Percentiles rank a stretch among this genome's conserved stretches.
Evolutionary conservation across 2,329 filamentous ascomycete species (phyloP).

Genomic region (Pseudopyrenochaeta lycopersici): DNA sequence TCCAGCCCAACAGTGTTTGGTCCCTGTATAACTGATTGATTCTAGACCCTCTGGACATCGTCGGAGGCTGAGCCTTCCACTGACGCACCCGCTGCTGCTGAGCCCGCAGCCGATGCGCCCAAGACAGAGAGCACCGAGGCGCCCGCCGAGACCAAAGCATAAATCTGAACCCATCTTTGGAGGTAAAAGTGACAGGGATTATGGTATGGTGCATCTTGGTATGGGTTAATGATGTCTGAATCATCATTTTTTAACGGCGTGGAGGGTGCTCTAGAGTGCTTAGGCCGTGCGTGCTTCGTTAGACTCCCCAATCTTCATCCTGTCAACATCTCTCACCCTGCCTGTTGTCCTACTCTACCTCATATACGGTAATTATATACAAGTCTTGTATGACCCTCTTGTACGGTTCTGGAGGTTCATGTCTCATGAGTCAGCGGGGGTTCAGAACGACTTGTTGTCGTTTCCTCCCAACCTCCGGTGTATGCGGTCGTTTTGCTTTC

Average conservation of each 20-base stretch:
- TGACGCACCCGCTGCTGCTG: constrained; percentile 61
- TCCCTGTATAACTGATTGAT: constrained; percentile 2
- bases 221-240: constrained; percentile 39
- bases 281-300: constrained; percentile 44
- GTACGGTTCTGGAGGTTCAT: constrained; percentile 25
- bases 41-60: constrained; percentile 96
- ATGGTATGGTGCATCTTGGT: constrained; percentile 46
- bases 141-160: constrained; percentile 71
- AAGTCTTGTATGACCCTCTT: constrained; percentile 22
- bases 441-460: constrained; percentile 10
- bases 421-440: constrained; percentile 31
- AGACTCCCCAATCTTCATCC: constrained; percentile 50
- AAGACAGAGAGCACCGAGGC: constrained; percentile 50
- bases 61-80: constrained; percentile 90
- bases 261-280: constrained; percentile 43
- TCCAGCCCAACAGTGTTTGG: not conserved
- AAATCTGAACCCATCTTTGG: constrained; percentile 32
- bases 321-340: constrained; percentile 36
- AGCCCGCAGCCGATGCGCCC: constrained; percentile 63
- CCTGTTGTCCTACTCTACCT: constrained; percentile 7
- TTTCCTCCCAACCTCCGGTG: constrained; percentile 4
- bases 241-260: constrained; percentile 42
- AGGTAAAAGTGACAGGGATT: constrained; percentile 45
- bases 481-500: constrained; percentile 15
- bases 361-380: constrained; percentile 3